These are phyloP conservation scores for Histomonas meleagridis DNA, from an alignment of 208 protist genomes.

Conservation along the genomic window DNA sequence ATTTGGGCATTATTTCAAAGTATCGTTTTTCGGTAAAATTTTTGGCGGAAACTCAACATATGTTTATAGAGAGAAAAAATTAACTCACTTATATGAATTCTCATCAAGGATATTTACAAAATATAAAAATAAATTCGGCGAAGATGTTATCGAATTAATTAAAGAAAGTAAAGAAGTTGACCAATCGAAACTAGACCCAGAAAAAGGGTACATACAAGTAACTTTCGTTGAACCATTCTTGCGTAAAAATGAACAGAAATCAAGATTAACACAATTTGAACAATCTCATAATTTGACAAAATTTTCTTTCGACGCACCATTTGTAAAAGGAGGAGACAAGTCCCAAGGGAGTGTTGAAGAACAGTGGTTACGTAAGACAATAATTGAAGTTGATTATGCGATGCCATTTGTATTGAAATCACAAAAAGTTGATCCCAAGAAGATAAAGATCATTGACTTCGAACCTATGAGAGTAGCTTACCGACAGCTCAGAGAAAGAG, in stretches of 20 bases:
- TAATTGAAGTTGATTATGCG: background rate
- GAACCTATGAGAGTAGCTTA: background rate
- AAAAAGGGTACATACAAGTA: background rate
- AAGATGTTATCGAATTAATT: background rate
- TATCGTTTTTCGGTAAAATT: background rate
- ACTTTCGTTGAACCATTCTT: background rate
- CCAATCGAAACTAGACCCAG: background rate
- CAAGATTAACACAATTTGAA: background rate
- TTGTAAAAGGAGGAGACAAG: background rate
- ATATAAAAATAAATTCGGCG: background rate
- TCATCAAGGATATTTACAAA: background rate
- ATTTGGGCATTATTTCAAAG: background rate
- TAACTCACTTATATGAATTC: background rate
- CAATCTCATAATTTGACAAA: background rate
- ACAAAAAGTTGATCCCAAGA: background rate
- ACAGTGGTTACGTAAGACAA: background rate
- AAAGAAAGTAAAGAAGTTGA: background rate
- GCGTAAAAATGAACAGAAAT: background rate
- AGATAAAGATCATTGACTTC: background rate
- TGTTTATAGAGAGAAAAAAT: background rate
- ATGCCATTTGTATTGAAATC: background rate
- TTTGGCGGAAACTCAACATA: background rate
- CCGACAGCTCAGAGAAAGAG: background rate
- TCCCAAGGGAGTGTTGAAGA: background rate
- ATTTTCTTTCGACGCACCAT: background rate